Evolutionary conservation across 1,139 yeast genomes (phyloP).

Genomic region (Saccharomyces pastorianus): DNA sequence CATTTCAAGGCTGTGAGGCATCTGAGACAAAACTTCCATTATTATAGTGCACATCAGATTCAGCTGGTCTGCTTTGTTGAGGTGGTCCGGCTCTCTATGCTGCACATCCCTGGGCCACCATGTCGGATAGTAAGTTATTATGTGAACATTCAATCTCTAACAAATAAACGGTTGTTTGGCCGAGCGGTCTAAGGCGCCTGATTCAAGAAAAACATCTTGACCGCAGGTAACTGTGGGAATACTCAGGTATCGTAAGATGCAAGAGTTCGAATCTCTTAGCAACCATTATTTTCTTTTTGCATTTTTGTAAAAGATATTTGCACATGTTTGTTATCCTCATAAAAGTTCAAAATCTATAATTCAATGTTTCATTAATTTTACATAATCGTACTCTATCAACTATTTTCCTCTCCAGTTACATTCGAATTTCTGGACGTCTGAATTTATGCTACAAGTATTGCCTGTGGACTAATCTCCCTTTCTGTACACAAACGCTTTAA

Average conservation of each 20-base stretch:
- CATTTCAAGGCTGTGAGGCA: constrained; percentile 7
- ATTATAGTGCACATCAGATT: constrained; percentile 39
- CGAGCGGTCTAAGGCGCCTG: constrained; percentile 11
- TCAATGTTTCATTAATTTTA: too few species aligned
- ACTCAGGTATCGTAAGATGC: constrained; percentile 10
- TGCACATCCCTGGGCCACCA: constrained; percentile 65
- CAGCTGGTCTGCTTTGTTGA: constrained; percentile 50
- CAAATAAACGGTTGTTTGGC: constrained; percentile 6
- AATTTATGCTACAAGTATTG: too few species aligned
- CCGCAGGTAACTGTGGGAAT: constrained; percentile 5
- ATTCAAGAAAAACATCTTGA: constrained; percentile 5
- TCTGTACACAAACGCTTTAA: too few species aligned
- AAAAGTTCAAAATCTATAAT: not conserved
- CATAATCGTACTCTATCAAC: too few species aligned
- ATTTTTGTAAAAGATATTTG: too few species aligned
- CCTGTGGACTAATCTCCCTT: too few species aligned
- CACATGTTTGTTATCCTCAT: too few species aligned
- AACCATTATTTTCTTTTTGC: not conserved
- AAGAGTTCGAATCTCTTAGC: constrained; percentile 9
- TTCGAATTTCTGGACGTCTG: too few species aligned
- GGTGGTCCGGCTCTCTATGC: constrained; percentile 70
- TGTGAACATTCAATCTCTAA: too few species aligned
- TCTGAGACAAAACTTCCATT: constrained; percentile 14
- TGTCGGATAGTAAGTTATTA: too few species aligned
- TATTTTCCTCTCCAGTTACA: too few species aligned